Evolutionary conservation across 225 moss, liverwort and hornwort species (phyloP).

Genomic region (Sphagnum tenellum): DNA sequence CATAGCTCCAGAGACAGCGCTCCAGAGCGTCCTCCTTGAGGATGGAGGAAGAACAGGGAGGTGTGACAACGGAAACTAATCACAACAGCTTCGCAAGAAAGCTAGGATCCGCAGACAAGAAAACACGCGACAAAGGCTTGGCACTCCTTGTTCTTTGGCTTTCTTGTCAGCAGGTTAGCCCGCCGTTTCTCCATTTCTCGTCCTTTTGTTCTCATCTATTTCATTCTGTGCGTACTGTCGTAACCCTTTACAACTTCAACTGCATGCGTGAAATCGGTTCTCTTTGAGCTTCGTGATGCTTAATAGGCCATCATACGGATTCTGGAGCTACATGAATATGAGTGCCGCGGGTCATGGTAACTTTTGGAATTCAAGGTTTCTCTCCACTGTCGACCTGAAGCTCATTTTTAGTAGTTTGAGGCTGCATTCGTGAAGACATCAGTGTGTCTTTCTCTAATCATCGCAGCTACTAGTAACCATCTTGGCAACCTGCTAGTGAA

Average conservation of each 20-base stretch:
- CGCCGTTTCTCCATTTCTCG: neutral
- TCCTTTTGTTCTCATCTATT: too few relatives aligned
- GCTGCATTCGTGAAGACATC: too few relatives aligned
- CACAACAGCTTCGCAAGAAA: constrained; percentile 41
- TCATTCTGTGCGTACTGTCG: neutral
- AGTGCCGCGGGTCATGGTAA: too few relatives aligned
- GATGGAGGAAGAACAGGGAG: constrained; percentile 39
- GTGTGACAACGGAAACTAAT: constrained; percentile 29
- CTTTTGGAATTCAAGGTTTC: too few relatives aligned
- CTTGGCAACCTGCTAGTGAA: too few relatives aligned
- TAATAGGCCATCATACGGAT: too few relatives aligned
- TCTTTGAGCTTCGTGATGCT: neutral
- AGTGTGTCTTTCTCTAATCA: too few relatives aligned
- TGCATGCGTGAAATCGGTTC: neutral
- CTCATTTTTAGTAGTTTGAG: too few relatives aligned
- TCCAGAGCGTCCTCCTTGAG: neutral
- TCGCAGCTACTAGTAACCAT: too few relatives aligned
- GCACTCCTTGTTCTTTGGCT: constrained; percentile 53
- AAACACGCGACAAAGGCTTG: constrained; percentile 54
- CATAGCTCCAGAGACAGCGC: too few relatives aligned
- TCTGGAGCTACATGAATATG: too few relatives aligned
- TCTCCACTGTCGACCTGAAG: too few relatives aligned
- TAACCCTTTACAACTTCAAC: neutral
- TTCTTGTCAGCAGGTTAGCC: constrained; percentile 44
- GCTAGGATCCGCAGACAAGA: constrained; percentile 56